Evolutionary conservation across 768 basidiomycete genomes (phyloP).

Genomic region (Lactarius indigo): DNA sequence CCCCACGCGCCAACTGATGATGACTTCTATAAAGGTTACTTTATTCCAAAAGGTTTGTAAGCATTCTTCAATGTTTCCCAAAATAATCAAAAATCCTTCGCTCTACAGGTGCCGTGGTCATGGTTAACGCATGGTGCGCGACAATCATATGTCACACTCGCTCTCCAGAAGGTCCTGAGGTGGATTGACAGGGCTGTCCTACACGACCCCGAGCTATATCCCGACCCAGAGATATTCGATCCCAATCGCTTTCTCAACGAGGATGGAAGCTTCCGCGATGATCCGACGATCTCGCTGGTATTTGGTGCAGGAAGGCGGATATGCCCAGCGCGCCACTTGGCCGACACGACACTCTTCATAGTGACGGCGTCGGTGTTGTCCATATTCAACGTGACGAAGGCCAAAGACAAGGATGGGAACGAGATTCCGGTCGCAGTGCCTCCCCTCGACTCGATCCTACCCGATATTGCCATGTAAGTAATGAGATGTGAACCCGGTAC

Average conservation of each 20-base stretch:
- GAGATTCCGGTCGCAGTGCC: neutral
- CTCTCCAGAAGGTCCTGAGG: neutral
- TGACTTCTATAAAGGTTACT: neutral
- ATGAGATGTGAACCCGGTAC: neutral
- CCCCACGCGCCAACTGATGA: constrained; percentile 22
- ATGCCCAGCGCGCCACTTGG: neutral
- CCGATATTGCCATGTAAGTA: neutral
- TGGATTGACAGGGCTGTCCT: neutral
- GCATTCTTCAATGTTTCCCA: constrained; percentile 22
- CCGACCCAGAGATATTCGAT: constrained; percentile 29
- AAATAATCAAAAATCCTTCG: neutral
- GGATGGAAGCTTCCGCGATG: constrained; percentile 5
- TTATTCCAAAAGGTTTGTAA: constrained; percentile 6
- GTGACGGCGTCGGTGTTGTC: constrained; percentile 6
- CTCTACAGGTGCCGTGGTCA: constrained; percentile 12
- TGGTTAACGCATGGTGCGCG: constrained; percentile 28
- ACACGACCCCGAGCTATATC: constrained; percentile 29
- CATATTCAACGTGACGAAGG: constrained; percentile 6
- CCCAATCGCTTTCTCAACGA: constrained; percentile 29
- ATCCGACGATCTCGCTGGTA: neutral
- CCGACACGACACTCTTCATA: neutral
- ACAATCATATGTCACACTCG: neutral
- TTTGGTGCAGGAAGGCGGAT: neutral
- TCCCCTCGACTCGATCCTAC: neutral
- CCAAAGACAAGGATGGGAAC: neutral